phyloP scores from a whole-genome alignment of 192 early-diverging fungal species.

The Podila verticillata region DNA sequence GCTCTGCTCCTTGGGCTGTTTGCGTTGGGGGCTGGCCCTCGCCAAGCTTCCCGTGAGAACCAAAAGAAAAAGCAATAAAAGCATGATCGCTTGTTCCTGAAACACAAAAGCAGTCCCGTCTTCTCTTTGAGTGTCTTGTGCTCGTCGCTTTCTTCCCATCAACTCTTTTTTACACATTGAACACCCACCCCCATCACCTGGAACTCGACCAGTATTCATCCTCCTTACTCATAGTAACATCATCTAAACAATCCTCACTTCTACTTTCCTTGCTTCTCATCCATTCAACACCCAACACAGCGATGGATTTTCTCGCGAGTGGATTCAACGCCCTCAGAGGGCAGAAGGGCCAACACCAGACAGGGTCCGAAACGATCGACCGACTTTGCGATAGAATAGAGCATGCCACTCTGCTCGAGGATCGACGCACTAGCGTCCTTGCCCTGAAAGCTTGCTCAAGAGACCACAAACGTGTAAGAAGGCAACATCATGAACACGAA shows the following conservation, averaged over 20 bases:
- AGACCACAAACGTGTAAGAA: constrained; percentile 78
- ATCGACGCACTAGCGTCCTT: constrained; percentile 86
- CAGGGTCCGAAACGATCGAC: constrained; percentile 81
- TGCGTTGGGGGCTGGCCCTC: constrained; percentile 15
- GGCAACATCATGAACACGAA: not conserved
- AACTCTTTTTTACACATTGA: too few relatives aligned
- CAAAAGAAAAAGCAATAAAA: constrained; percentile 2
- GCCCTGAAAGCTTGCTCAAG: constrained; percentile 86
- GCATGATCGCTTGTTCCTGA: too few relatives aligned
- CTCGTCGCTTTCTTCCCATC: too few relatives aligned
- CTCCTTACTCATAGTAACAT: not conserved
- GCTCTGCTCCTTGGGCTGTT: constrained; percentile 12
- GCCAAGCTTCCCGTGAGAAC: not conserved
- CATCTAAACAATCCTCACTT: not conserved
- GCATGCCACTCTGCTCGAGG: constrained; percentile 89
- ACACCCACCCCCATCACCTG: too few relatives aligned
- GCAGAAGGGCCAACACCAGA: constrained; percentile 69
- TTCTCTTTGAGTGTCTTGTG: too few relatives aligned
- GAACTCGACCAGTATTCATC: too few relatives aligned
- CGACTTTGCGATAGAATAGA: constrained; percentile 84
- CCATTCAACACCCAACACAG: not conserved
- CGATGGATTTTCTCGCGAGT: constrained; percentile 70
- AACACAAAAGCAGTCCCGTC: too few relatives aligned
- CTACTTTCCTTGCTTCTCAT: not conserved
- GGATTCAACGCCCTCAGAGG: constrained; percentile 72